phyloP scores from a whole-genome alignment of 441 rosid species.

The Euphorbia corollata region DNA sequence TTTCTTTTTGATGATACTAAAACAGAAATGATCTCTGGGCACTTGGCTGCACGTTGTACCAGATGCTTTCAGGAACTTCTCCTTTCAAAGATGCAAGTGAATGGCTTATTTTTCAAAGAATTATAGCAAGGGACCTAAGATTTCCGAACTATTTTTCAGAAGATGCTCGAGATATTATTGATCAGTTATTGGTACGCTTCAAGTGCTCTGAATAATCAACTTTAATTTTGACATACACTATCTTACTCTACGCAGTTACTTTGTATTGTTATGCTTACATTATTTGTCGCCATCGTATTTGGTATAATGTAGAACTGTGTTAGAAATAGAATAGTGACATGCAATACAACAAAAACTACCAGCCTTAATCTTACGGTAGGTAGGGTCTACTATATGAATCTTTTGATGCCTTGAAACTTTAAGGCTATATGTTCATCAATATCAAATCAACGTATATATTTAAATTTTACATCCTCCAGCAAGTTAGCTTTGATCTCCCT shows the following conservation, averaged over 20 bases:
- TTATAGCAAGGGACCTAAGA: constrained; percentile 88
- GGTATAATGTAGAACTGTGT: not conserved
- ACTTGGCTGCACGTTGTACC: constrained; percentile 98
- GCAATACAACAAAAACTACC: too few species aligned
- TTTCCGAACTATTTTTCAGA: constrained; percentile 90
- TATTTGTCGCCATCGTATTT: too few species aligned
- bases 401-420: too few species aligned
- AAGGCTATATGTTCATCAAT: too few species aligned
- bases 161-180: constrained; percentile 84
- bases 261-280: not conserved
- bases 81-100: constrained; percentile 99
- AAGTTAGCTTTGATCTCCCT: too few species aligned
- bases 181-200: constrained; percentile 65
- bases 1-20: constrained; percentile 33
- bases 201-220: constrained; percentile 17
- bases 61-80: constrained; percentile 99
- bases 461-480: too few species aligned
- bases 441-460: too few species aligned
- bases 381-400: too few species aligned
- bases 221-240: not conserved
- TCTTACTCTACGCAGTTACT: not conserved
- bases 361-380: too few species aligned
- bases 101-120: constrained; percentile 98
- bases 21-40: constrained; percentile 99
- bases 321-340: not conserved